Percentiles rank a stretch among this genome's conserved stretches.
Evolutionary conservation across 2,329 filamentous ascomycete genomes (phyloP).

Genomic region (Periconia sp.): DNA sequence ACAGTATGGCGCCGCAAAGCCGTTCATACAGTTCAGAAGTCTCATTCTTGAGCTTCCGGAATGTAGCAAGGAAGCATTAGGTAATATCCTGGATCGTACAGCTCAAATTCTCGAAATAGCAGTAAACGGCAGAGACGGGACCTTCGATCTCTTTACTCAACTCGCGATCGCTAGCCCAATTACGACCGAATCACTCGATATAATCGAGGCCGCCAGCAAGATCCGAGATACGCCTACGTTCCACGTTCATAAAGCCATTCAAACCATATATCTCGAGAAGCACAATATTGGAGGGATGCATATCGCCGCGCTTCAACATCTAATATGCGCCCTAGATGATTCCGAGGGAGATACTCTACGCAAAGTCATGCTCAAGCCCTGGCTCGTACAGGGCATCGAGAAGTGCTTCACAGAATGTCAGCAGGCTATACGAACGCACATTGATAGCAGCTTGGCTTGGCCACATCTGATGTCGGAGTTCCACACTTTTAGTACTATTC

Average conservation of each 20-base stretch:
- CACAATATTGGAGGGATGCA: conserved; percentile 23
- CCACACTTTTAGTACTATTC: conserved; percentile 21
- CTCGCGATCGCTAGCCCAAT: conserved; percentile 23
- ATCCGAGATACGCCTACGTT: conserved; percentile 15
- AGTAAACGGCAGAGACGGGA: conserved; percentile 1
- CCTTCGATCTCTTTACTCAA: conserved; percentile 27
- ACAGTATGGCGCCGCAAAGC: conserved; percentile 20
- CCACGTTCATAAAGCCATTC: conserved; percentile 18
- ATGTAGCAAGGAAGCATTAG: conserved; percentile 23
- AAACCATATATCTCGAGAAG: conserved; percentile 13
- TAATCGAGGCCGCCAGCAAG: conserved; percentile 27
- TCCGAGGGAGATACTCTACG: conserved; percentile 18
- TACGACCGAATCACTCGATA: conserved; percentile 22
- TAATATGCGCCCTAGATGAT: conserved; percentile 24
- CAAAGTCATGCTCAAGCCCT: conserved; percentile 20
- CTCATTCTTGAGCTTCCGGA: conserved; percentile 29
- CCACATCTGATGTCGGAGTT: conserved; percentile 25
- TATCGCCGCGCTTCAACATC: conserved; percentile 19
- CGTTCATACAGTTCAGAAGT: conserved; percentile 19
- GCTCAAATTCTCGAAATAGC: conserved; percentile 12
- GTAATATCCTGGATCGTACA: conserved; percentile 20
- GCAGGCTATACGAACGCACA: conserved; percentile 21
- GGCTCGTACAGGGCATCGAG: conserved; percentile 27
- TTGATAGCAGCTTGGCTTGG: conserved; percentile 22
- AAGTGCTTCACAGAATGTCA: conserved; percentile 31